Base-by-base conservation (phyloP, 208 protist species). In the Wallacemonas sp. region DNA sequence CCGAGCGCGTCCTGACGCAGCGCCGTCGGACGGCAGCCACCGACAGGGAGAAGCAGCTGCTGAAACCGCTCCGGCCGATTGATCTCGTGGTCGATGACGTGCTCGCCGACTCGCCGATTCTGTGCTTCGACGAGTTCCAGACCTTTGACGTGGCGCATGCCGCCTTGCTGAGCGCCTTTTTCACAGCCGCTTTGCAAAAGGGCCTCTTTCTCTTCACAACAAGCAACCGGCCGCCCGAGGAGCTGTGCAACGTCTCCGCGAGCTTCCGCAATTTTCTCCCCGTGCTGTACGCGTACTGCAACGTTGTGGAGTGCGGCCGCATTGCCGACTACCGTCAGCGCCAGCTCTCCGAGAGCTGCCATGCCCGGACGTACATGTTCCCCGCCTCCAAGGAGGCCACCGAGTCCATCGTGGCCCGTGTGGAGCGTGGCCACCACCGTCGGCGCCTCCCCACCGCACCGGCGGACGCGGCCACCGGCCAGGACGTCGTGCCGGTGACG, bases 41-140 rank as follows among this genome's bases (percentile, higher is more conserved):
- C 26, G 28, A 61, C 12, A 20, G 26, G 45, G 66, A 74, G 57
- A 63, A 57, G n/a, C 28, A 7, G 42, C 54, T 28, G 0, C 57
- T 84, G 45, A 38, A 29, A 18, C 14, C 42, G 14, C 8, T 82
- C 10, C 70, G 76, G 23, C 89, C 89, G 4, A 91, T 96, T 8
- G 81, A 93, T 55, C 33, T 85, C 18, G 87, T 94, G 1, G 88
- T 94, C 38, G 62, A 72, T 33, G 81, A 87, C 29, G 67, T 97
- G 7, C 78, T 93, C 26, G 42, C 46, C 1, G 83, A 97, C 68
- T 86, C 84, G 26, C 83, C 81, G n/a, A 74, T 97, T 23, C 68
- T 97, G n/a, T 97, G 92, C 63, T 91, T 97, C 42, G 92, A 97
- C 59, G 92, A 97, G 74, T 93, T 97, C 45, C 92, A 97, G 65